Conservation (phyloP, 2,329 filamentous ascomycete genomes). For the Shiraia sp. region DNA sequence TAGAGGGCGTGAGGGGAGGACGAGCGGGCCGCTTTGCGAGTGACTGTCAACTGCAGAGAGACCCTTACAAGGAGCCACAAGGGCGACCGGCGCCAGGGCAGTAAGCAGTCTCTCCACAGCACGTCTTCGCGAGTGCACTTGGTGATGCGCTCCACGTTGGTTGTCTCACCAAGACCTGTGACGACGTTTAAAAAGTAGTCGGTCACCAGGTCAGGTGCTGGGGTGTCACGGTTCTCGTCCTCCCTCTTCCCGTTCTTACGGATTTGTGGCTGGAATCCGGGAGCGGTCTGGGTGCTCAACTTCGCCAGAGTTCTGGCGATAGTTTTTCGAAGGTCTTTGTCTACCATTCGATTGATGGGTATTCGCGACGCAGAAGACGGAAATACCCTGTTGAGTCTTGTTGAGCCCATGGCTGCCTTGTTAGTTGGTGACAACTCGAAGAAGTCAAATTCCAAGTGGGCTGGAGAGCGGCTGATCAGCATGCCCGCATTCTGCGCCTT, state of each 20-base stretch:
- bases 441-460: slow-evolving; percentile 42
- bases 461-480: slow-evolving; percentile 36
- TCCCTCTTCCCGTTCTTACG: slow-evolving; percentile 45
- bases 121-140: slow-evolving; percentile 63
- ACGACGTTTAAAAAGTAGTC: slow-evolving; percentile 53
- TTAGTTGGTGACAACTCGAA: slow-evolving; percentile 53
- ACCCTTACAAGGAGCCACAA: slow-evolving; percentile 61
- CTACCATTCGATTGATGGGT: slow-evolving; percentile 17
- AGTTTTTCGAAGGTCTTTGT: slow-evolving; percentile 19
- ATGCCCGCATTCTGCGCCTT: slow-evolving; percentile 53
- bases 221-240: slow-evolving; percentile 54
- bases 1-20: slow-evolving; percentile 37
- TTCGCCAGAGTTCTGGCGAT: slow-evolving; percentile 38
- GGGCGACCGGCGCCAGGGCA: slow-evolving; percentile 57
- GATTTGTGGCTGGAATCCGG: slow-evolving; percentile 38
- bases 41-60: slow-evolving; percentile 46
- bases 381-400: slow-evolving; percentile 36
- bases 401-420: slow-evolving; percentile 35
- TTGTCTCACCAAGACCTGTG: slow-evolving; percentile 37
- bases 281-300: slow-evolving; percentile 41
- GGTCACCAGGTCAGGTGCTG: slow-evolving; percentile 55
- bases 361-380: slow-evolving; percentile 48
- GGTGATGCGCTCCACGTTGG: slow-evolving; percentile 35
- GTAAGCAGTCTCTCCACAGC: slow-evolving; percentile 43
- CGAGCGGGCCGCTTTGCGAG: slow-evolving; percentile 22